Evolutionary conservation across 306 rosid genomes (phyloP), one percentile per base, ranked within the genome.

Genomic region (Lathyrus aphaca): DNA sequence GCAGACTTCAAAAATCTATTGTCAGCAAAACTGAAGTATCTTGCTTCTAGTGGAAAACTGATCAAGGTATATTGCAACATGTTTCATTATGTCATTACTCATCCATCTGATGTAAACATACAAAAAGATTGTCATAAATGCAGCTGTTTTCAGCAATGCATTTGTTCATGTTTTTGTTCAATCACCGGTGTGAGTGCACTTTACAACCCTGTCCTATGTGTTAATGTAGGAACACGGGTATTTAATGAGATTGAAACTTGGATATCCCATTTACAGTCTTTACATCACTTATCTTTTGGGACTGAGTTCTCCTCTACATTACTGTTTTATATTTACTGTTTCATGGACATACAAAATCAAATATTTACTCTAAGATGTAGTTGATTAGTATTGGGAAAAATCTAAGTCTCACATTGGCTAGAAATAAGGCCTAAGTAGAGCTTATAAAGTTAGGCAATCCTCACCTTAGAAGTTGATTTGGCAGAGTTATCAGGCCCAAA

Each of bases 1-100:
- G 73, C 92, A 18, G 96, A 87, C 80, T 89, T 94, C 76, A 91
- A 87, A 83, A 88, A 86, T 82, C 38, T 88, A 57, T 76, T 94
- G 74, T 94, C 92, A 8, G 74, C 95, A 9, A 91, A 94, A 69
- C 75, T 94, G 14, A 94, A 94, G 76, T 78, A 43, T 70, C 80
- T 94, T 85, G 87, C 95, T 35, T 72, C 95, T 40, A 83, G 76
- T 66, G 85, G 99, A 64, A 94, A 86, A 80, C 83, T 91, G 78
- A 79, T 91, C 66, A 94, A 91, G 99, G 99, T 88, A 85, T 69
- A 66, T 71, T 13, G 64, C 54, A 42, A 10, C 53, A 25, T 8
- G 38, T 74, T 45, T 46, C 46, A 38, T 72, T 15, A 66, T 71
- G 61, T 71, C 64, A 44, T 4, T 50, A 56, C 60, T 48, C 6